Evolutionary conservation across 2,329 filamentous ascomycete species (phyloP), one percentile per base, ranked within the genome.

Genomic region (Monosporascus sp.): DNA sequence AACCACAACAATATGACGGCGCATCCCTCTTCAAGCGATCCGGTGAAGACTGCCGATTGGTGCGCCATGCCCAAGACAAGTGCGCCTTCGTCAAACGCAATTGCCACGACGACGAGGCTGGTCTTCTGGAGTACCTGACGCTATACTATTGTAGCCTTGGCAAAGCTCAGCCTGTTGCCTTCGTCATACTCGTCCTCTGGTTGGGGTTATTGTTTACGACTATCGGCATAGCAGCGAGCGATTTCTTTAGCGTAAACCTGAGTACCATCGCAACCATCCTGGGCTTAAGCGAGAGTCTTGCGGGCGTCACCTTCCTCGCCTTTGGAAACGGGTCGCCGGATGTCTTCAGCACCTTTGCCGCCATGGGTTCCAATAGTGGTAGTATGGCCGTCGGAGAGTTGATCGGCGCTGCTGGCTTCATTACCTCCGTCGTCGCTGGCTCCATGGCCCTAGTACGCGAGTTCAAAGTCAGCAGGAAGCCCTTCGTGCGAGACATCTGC

Each of bases 271-370:
- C 94, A 22, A 86, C 81, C 52, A 84, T 97, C 50, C 78, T 97
- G 27, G 92, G 93, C 20, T 86, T 99, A 76, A 97, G 92, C 69
- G 92, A 99, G 74, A 97, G 90, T 69, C 80, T 99, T 71, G 91
- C 94, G 0, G 94, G 94, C 37, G 95, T 99, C 27, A 99, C 94
- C 0, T 96, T 99, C 64, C 75, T 99, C 50, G 94, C 94, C 8
- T 95, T 99, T 71, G 94, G 94, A 59, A 99, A 99, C 75, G 94
- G 94, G 50, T 97, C 93, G 56, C 94, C 94, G 2, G 94, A 99
- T 71, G 92, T 99, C 46, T 99, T 99, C 71, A 97, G 92, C 60
- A 99, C 94, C 2, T 97, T 99, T 72, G 94, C 94, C 17, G 95
- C 94, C 61, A 97, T 99, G 90, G 86, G 86, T 65, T 96, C 92